Base-by-base conservation (phyloP, 306 rosid species). In the Ormosia emarginata region DNA sequence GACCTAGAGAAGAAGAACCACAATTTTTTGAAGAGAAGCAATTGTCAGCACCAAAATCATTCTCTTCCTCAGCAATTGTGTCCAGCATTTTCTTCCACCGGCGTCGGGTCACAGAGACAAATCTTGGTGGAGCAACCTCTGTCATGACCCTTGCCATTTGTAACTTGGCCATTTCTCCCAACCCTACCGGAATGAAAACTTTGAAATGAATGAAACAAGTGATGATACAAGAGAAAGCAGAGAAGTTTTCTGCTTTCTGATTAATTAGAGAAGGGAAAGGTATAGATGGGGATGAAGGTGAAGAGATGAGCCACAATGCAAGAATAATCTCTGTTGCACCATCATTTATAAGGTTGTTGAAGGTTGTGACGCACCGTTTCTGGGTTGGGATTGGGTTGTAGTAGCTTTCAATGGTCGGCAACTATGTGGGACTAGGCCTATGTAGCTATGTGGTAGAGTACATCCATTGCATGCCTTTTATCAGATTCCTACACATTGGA, bases 51-150 rank as follows among this genome's bases (percentile, higher is more conserved):
- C 49, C 80, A 15, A 82, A 74, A 73, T 80, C 85, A 41, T 70
- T 61, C 71, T 86, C 92, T 67, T 86, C 90, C 75, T 89, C 89
- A 40, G 63, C 30, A 56, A n/a, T n/a, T n/a, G n/a, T n/a, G n/a
- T n/a, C n/a, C n/a, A n/a, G n/a, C n/a, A n/a, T n/a, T n/a, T n/a
- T n/a, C n/a, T n/a, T 89, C 77, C 50, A 8, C 2, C 77, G 79
- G 34, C 53, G 70, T 14, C 85, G 75, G 2, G 77, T 74, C 43
- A 81, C 81, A 0, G 89, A 74, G 43, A 89, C 77, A 33, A 83
- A 64, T 71, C 78, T 77, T 2, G 90, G 83, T n/a, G 90, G 89
- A 69, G 90, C 92, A 63, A 87, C 89, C 85, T 89, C 92, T 1
- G n/a, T n/a, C n/a, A n/a, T n/a, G n/a, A n/a, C n/a, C n/a, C n/a